Percentiles rank a stretch among this genome's conserved stretches.
Conservation (phyloP, 305 asterid genomes). For the Ajuga reptans region DNA sequence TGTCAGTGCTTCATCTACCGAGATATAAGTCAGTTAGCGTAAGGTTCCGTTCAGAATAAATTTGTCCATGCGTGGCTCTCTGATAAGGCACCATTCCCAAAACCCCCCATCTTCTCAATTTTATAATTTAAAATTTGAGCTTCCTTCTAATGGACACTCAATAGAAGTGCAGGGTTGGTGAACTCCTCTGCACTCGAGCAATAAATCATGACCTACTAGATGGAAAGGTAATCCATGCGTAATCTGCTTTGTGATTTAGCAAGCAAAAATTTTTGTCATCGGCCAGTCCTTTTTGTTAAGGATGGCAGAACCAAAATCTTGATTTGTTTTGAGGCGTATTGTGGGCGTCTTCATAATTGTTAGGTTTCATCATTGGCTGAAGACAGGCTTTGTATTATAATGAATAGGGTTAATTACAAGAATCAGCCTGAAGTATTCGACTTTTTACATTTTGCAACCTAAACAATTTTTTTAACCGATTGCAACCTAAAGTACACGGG, state of each 20-base stretch:
- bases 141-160: not conserved
- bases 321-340: not conserved
- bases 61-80: not conserved
- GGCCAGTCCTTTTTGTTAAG: not conserved
- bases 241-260: constrained; percentile 13
- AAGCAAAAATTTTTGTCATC: constrained; percentile 5
- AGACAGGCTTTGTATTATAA: not conserved
- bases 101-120: not conserved
- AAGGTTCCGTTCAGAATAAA: constrained; percentile 43
- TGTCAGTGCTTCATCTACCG: constrained; percentile 69
- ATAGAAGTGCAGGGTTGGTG: constrained; percentile 6
- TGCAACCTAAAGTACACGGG: no score
- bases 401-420: no score
- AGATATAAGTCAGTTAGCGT: constrained; percentile 61
- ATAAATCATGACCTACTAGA: constrained; percentile 8
- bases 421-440: no score
- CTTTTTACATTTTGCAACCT: no score
- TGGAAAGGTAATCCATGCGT: not conserved
- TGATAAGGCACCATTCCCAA: not conserved
- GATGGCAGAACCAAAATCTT: not conserved
- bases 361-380: not conserved
- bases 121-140: constrained; percentile 2
- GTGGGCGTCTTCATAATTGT: not conserved
- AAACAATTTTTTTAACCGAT: no score
- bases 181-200: not conserved